Base-by-base conservation (phyloP, 2,329 filamentous ascomycete species). In the Aspergillus ustus region DNA sequence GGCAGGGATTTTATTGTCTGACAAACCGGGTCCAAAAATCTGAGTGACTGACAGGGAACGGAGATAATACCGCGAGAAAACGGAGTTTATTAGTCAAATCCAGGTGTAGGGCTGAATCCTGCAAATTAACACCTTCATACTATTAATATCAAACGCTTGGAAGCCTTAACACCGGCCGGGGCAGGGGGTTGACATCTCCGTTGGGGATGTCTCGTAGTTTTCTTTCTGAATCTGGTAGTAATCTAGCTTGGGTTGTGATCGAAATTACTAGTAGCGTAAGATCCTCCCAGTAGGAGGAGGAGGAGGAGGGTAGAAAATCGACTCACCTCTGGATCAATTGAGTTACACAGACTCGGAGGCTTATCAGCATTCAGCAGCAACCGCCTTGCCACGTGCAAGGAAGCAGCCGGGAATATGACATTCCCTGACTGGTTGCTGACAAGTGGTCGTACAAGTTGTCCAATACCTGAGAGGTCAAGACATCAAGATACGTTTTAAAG, bases 281-380 rank as follows among this genome's bases (percentile, higher is more conserved):
- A 40, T 19, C 25, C 11, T 37, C 25, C 15, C 29, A 5, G 31
- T 43, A 46, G 19, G n/a, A n/a, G n/a, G n/a, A n/a, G n/a, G 28
- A 40, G 28, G n/a, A 6, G 17, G 15, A 25, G 37, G 22, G 40
- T 25, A 7, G 25, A 51, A 28, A 19, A 45, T 25, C 28, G 28
- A 40, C 5, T 51, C 57, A 46, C 53, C 37, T 34, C 51, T 62
- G 63, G 61, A 64, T 67, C 65, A 67, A 59, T 62, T 64, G 61
- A 43, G 63, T 67, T 64, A 63, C 61, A 63, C 63, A 57, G 37
- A 46, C 20, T 57, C 19, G 43, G 52, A 49, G 40, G 52, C 52
- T 63, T 52, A 53, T 57, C 51, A 60, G 50, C 20, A 52, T 40
- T 46, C 48, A 59, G 29, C 49, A 48, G 25, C 51, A 57, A 48